Evolutionary conservation across 1,284 basidiomycete species (phyloP).

Genomic region (Ceratobasidium sp.): DNA sequence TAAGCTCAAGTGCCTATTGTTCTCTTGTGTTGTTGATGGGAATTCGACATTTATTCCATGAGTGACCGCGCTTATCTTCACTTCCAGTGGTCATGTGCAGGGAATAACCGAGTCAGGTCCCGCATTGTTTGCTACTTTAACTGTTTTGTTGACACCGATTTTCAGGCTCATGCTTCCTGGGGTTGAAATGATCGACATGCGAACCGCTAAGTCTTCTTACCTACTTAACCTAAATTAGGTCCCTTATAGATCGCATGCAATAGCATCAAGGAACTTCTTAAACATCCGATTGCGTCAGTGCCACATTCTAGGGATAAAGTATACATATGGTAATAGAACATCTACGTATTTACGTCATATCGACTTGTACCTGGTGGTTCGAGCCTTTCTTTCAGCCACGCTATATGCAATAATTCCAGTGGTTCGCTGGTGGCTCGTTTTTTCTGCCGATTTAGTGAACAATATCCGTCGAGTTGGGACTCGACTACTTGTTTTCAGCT

Average conservation of each 20-base stretch:
- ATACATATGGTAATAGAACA: conserved; percentile 6
- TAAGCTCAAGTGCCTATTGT: conserved; percentile 31
- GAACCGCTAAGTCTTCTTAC: neutral
- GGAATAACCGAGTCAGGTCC: neutral
- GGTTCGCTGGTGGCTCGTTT: neutral
- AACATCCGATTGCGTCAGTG: neutral
- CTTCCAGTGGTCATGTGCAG: conserved; percentile 30
- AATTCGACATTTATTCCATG: conserved; percentile 33
- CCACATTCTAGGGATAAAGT: neutral
- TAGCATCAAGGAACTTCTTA: neutral
- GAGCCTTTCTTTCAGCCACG: neutral
- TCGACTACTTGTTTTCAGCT: neutral
- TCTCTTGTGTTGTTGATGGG: conserved; percentile 12
- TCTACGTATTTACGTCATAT: neutral
- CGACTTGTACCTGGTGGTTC: neutral
- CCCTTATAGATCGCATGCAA: neutral
- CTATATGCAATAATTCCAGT: neutral
- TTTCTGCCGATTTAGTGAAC: neutral
- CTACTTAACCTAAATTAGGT: neutral
- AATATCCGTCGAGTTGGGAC: neutral
- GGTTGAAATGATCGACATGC: conserved; percentile 34
- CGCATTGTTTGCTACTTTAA: conserved; percentile 35
- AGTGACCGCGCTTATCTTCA: conserved; percentile 25
- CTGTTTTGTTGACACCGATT: conserved; percentile 10
- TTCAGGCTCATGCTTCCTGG: conserved; percentile 14